Base-by-base conservation (phyloP, 2,329 filamentous ascomycete genomes). In the Xylaria sp. region DNA sequence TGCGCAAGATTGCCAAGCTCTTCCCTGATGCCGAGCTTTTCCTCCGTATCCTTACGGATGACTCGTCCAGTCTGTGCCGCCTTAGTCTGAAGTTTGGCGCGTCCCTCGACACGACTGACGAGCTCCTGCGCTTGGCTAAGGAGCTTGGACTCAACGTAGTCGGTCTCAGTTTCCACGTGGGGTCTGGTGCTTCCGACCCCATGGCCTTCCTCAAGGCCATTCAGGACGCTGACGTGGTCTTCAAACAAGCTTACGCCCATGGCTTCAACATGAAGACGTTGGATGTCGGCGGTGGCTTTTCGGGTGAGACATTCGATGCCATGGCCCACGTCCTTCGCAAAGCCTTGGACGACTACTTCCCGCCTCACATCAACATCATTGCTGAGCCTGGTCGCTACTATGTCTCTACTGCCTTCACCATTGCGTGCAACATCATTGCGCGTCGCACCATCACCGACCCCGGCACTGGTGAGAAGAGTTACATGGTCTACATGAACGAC, bases 401-500 rank as follows among this genome's bases (percentile, higher is more conserved):
- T 72, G 94, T 96, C 54, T 89, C 92, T 58, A 86, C 86, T 2
- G 94, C 94, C 18, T 99, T 97, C 76, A 97, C 92, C 49, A 84
- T 99, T 67, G 94, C 94, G 50, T 94, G 91, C 78, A 93, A 96
- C 76, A 85, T 99, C 73, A 99, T 97, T 73, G 93, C 94, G 35
- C 91, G 94, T 62, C 93, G 94, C 70, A 92, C 91, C 47, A 88
- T 97, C 59, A 82, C 88, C 64, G 86, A 93, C 70, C 85, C 89
- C 3, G 79, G 78, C 18, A 80, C 83, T 9, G 80, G 80, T 54
- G 80, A 83, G 63, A 86, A 85, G 63, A 90, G 87, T 67, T 97
- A 96, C 81, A 99, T 97, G 94, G 79, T 97, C 52, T 99, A 99
- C 75, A 80, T 97, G 74, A 99, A 99, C 73, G 94, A 99, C 68